These are phyloP conservation scores for Chimonanthus salicifolius DNA, from an alignment of 164 flowering plant species.

Conservation along the genomic window DNA sequence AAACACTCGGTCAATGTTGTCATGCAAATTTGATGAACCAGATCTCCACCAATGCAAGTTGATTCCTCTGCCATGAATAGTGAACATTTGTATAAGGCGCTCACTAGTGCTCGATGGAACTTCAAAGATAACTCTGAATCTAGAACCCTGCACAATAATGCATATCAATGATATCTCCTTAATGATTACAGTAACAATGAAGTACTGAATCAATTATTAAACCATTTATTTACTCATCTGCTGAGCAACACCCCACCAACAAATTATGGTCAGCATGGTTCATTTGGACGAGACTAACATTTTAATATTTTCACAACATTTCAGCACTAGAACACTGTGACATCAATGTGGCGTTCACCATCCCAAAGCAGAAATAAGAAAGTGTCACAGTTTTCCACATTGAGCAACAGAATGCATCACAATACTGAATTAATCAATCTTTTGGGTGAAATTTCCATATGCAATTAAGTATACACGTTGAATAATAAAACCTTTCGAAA, in stretches of 20 bases:
- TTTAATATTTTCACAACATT: neutral
- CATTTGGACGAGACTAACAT: too few relatives aligned
- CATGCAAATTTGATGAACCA: slow-evolving; percentile 34
- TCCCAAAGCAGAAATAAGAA: too few relatives aligned
- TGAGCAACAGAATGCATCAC: too few relatives aligned
- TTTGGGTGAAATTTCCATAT: too few relatives aligned
- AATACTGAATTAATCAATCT: too few relatives aligned
- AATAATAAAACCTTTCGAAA: too few relatives aligned
- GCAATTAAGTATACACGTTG: too few relatives aligned
- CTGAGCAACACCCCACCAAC: neutral
- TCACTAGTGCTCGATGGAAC: slow-evolving; percentile 41
- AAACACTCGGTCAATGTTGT: slow-evolving; percentile 42
- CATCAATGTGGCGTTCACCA: too few relatives aligned
- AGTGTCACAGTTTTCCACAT: too few relatives aligned
- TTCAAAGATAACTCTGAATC: slow-evolving; percentile 47
- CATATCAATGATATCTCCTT: neutral
- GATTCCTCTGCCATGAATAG: slow-evolving; percentile 36
- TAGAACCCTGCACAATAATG: slow-evolving; percentile 35
- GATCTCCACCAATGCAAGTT: slow-evolving; percentile 27
- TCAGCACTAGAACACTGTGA: neutral
- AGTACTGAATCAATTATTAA: neutral
- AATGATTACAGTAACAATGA: too few relatives aligned
- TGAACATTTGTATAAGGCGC: slow-evolving; percentile 39
- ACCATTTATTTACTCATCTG: neutral
- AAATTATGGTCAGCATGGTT: too few relatives aligned